Percentiles rank a stretch among this genome's conserved stretches.
Evolutionary conservation across 2,329 filamentous ascomycete genomes (phyloP).

Genomic region (Diaporthe sp.): DNA sequence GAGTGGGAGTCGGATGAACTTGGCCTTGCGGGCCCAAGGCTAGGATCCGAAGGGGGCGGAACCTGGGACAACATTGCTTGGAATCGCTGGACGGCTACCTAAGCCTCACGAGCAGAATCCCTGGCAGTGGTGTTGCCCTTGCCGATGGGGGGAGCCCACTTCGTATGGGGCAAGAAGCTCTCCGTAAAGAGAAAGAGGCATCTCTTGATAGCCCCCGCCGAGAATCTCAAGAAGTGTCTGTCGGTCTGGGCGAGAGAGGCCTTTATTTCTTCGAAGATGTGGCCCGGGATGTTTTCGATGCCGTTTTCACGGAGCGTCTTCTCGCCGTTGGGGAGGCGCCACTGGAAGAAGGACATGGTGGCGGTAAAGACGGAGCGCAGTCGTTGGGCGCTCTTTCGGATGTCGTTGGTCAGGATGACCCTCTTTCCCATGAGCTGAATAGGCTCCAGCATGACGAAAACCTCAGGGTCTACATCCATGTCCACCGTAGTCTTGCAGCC

Average conservation of each 20-base stretch:
- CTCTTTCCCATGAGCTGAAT: background rate
- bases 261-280: background rate
- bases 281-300: background rate
- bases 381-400: background rate
- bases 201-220: background rate
- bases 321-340: background rate
- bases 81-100: background rate
- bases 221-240: background rate
- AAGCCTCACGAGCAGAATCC: constrained; percentile 2
- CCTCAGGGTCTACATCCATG: background rate
- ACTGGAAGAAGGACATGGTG: background rate
- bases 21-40: no score
- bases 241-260: background rate
- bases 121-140: background rate
- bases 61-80: background rate
- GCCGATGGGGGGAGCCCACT: no score
- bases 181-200: background rate
- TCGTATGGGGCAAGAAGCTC: background rate
- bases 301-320: background rate
- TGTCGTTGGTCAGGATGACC: background rate
- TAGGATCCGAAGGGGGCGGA: background rate
- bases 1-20: background rate
- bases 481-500: background rate
- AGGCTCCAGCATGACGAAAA: background rate
- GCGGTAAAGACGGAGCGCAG: background rate